phyloP scores from a whole-genome alignment of 768 basidiomycete genomes.

The Trametes villosa region DNA sequence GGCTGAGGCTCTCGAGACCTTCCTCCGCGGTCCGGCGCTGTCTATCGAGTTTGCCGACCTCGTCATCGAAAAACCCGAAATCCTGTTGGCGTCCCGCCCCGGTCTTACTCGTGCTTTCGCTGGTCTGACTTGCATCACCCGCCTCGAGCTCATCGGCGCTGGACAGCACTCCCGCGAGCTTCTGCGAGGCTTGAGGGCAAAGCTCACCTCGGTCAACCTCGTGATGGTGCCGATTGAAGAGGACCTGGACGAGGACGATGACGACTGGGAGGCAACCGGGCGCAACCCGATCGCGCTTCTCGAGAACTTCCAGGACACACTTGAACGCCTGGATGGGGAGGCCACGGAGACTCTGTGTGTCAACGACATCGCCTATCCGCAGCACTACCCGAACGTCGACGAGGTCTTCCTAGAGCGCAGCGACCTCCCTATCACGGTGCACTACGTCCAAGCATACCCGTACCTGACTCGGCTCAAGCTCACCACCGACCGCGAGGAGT shows the following conservation, averaged over 20 bases:
- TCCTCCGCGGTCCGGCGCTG: neutral
- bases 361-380: neutral
- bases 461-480: neutral
- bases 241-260: neutral
- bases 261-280: neutral
- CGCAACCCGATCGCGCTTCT: slow-evolving; percentile 2
- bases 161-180: neutral
- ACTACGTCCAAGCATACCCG: neutral
- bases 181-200: neutral
- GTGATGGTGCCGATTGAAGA: neutral
- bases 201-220: neutral
- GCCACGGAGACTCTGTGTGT: neutral
- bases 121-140: neutral
- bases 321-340: neutral
- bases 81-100: neutral
- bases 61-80: neutral
- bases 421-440: neutral
- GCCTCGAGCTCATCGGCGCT: neutral
- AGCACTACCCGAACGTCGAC: neutral
- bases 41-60: neutral
- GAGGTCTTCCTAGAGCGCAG: neutral
- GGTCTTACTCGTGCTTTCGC: neutral
- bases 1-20: neutral
- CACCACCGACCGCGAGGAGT: neutral
- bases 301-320: neutral